Percentiles rank a stretch among this genome's conserved stretches.
These are phyloP conservation scores for Colletotrichum salicis DNA, from an alignment of 2,329 filamentous ascomycete genomes.

Conservation along the genomic window DNA sequence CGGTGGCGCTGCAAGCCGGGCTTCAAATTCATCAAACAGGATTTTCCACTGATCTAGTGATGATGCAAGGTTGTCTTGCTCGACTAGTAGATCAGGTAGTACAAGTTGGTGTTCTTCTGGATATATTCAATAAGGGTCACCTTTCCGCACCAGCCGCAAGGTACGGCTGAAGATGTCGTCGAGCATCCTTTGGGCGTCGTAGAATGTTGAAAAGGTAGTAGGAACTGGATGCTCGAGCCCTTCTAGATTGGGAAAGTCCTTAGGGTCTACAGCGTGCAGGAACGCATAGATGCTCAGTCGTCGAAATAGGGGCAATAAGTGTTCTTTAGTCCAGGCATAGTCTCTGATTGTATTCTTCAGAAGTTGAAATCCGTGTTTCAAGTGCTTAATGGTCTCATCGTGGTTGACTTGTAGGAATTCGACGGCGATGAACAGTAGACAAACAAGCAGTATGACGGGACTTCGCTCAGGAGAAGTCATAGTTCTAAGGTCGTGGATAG, in stretches of 20 bases:
- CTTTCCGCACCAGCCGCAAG: conserved; percentile 1
- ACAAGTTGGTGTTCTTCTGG: not conserved
- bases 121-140: not conserved
- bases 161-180: conserved; percentile 4
- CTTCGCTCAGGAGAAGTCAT: not conserved
- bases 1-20: not conserved
- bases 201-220: not conserved
- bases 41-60: not conserved
- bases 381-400: conserved; percentile 1
- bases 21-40: not conserved
- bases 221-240: conserved; percentile 1
- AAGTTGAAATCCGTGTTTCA: conserved; percentile 7
- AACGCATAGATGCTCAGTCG: not conserved
- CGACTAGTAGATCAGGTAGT: not conserved
- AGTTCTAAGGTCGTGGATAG: conserved; percentile 9
- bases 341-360: not conserved
- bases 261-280: not conserved
- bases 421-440: conserved; percentile 24
- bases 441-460: conserved; percentile 26
- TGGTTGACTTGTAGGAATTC: conserved; percentile 19
- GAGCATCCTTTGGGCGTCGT: conserved; percentile 8
- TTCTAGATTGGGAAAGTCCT: conserved; percentile 28
- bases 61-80: not conserved
- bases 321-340: conserved; percentile 5
- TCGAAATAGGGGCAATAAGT: conserved; percentile 16